These are phyloP conservation scores for Barnettozyma hawaiiensis DNA, from an alignment of 1,139 yeast genomes.

Conservation along the genomic window DNA sequence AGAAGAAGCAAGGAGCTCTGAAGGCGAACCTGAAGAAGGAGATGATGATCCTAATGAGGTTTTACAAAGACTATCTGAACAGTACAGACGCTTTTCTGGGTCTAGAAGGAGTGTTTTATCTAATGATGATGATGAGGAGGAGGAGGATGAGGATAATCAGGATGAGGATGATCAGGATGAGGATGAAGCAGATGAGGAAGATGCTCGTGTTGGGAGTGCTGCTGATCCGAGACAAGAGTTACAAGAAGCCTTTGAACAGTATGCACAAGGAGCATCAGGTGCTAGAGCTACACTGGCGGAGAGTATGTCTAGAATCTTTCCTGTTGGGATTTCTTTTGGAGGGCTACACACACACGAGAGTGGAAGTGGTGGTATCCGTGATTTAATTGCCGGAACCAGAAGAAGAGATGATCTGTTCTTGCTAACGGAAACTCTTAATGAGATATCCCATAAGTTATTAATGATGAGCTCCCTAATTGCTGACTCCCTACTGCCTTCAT, in stretches of 20 bases:
- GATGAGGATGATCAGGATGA: conserved; percentile 26
- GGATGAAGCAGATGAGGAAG: conserved; percentile 24
- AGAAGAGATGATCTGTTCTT: conserved; percentile 37
- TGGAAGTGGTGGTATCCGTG: conserved; percentile 30
- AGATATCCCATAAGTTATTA: conserved; percentile 53
- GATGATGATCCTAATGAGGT: conserved; percentile 26
- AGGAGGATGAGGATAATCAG: conserved; percentile 27
- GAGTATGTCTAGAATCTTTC: conserved; percentile 30
- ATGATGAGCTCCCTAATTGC: conserved; percentile 66
- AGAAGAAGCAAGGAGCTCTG: conserved; percentile 23
- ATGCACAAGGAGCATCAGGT: conserved; percentile 5
- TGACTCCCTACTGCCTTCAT: conserved; percentile 64
- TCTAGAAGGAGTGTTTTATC: conserved; percentile 16
- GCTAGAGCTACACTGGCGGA: conserved; percentile 21
- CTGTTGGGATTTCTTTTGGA: conserved; percentile 35
- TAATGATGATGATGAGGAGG: conserved; percentile 20
- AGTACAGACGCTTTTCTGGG: conserved; percentile 20
- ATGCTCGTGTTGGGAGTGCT: conserved; percentile 23
- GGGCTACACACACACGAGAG: conserved; percentile 23
- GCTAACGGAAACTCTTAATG: conserved; percentile 56
- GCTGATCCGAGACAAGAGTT: conserved; percentile 19
- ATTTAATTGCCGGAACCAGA: conserved; percentile 37
- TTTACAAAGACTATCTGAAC: conserved; percentile 19
- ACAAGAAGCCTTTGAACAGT: background rate
- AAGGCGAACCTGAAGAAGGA: conserved; percentile 20